Conservation (phyloP, 2,329 filamentous ascomycete species). For the Aspergillus japonicus region DNA sequence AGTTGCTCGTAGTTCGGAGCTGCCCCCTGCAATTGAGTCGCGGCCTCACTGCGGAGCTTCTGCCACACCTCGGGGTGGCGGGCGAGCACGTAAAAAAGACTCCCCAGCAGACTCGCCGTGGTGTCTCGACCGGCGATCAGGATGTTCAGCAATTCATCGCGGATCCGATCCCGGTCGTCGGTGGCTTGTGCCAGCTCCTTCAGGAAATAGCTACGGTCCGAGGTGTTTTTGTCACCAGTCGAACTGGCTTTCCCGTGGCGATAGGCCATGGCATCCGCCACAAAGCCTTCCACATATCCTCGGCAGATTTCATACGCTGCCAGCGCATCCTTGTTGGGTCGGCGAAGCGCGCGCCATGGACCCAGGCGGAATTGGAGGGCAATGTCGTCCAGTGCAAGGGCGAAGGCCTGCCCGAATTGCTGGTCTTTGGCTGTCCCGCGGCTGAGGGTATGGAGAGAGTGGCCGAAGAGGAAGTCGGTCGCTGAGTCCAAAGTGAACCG, state of each 20-base stretch:
- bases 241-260: background rate
- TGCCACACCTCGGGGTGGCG: constrained; percentile 32
- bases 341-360: background rate
- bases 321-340: constrained; percentile 8
- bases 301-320: constrained; percentile 25
- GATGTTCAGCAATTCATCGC: constrained; percentile 47
- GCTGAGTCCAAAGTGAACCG: constrained; percentile 69
- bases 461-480: constrained; percentile 77
- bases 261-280: constrained; percentile 14
- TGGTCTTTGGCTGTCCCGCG: background rate
- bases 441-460: constrained; percentile 52
- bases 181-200: constrained; percentile 32
- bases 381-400: constrained; percentile 20
- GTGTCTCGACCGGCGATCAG: constrained; percentile 51
- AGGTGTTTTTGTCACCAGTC: constrained; percentile 19
- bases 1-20: no score
- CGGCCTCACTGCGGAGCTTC: constrained; percentile 29
- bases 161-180: constrained; percentile 39
- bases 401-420: constrained; percentile 19
- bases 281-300: no score
- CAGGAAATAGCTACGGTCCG: constrained; percentile 46
- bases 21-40: background rate
- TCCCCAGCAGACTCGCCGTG: constrained; percentile 40
- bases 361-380: constrained; percentile 1
- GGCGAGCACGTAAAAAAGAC: constrained; percentile 46